Base-by-base conservation (phyloP, 441 rosid genomes). In the Pelargonium citronellum region DNA sequence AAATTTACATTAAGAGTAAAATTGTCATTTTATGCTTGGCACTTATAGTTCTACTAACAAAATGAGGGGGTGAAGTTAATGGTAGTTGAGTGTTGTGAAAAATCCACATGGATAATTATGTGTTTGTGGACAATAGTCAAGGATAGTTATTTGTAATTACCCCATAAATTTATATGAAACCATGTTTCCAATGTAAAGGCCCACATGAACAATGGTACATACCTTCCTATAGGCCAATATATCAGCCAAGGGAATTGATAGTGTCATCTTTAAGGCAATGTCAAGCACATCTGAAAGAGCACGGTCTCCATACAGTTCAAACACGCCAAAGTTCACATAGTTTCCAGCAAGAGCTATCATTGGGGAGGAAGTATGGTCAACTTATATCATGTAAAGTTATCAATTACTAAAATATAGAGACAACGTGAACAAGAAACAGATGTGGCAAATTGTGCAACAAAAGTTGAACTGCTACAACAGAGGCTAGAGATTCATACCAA, bases 261-360 rank as follows among this genome's bases (percentile, higher is more conserved):
- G 75, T 24, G 87, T 83, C 99, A 93, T 83, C 90, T 93, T 93
- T 73, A 96, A 75, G 68, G 95, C 85, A 69, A 93, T 83, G 75
- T 96, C 97, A 79, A 96, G 96, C 70, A 91, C 99, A 84, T 93
- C 96, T 22, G 96, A 81, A 55, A 96, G 97, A 53, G 99, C 99
- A 79, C 89, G 89, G 81, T 96, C 99, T 15, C 99, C 99, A 75
- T 96, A 96, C 20, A 96, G 87, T 81, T 93, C 99, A 79, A 96
- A 93, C 64, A 96, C 99, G 37, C 99, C 98, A 70, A 96, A 96
- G 82, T 96, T 96, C 75, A 89, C 93, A 76, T 92, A 93, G 76
- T 90, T 92, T 74, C 99, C 99, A 1, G 94, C 81, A 75, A 96
- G 89, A 73, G 97, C 99, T 96, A 93, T 81, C 79, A 89, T 81